These are phyloP conservation scores for Neospora caninum DNA, from an alignment of 169 alveolate genomes.

Conservation along the genomic window DNA sequence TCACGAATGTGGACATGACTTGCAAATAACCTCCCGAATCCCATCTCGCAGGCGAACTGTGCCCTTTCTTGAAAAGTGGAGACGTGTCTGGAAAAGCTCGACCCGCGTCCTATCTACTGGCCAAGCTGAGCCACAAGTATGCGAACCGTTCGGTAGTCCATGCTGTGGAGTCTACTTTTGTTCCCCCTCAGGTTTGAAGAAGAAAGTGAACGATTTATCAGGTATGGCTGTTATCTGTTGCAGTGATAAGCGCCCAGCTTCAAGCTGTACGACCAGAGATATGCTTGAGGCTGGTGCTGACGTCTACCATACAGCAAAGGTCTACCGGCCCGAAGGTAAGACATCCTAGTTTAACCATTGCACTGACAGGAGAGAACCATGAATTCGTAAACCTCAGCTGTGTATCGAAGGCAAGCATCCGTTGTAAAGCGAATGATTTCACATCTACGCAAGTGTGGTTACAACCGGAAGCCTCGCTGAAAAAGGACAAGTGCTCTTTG, in stretches of 20 bases:
- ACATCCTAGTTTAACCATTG: not conserved
- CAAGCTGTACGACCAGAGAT: not conserved
- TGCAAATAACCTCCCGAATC: not conserved
- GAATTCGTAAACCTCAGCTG: not conserved
- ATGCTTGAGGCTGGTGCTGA: slow-evolving; percentile 37
- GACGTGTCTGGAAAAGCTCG: not conserved
- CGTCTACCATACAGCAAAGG: slow-evolving; percentile 12
- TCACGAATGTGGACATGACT: not conserved
- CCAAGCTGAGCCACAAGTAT: not conserved
- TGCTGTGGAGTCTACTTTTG: no score
- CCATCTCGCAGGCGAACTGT: not conserved
- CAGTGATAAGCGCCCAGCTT: not conserved
- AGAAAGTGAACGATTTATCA: not conserved
- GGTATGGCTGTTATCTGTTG: not conserved
- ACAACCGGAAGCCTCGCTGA: not conserved
- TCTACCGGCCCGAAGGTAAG: not conserved
- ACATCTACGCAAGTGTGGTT: not conserved
- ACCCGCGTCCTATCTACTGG: not conserved
- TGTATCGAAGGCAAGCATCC: not conserved
- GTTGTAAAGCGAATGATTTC: not conserved
- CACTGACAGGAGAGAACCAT: not conserved
- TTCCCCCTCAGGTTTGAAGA: not conserved
- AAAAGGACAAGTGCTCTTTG: slow-evolving; percentile 8
- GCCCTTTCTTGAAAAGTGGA: slow-evolving; percentile 8
- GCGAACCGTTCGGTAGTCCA: not conserved